Conservation (phyloP, 306 rosid species). For the Bauhinia variegata region DNA sequence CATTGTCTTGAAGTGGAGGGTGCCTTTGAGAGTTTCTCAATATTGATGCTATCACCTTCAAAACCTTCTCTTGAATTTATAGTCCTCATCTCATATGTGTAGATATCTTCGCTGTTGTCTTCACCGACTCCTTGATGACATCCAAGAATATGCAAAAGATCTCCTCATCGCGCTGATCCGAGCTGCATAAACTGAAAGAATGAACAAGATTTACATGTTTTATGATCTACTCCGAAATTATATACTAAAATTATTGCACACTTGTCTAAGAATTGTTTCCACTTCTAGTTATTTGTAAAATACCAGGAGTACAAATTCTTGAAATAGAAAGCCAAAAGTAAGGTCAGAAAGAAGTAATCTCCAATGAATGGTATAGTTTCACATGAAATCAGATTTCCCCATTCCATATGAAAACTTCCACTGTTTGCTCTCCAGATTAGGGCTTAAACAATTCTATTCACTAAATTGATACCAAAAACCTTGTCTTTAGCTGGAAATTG, state of each 20-base stretch:
- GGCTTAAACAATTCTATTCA: constrained; percentile 33
- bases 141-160: background rate
- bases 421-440: constrained; percentile 28
- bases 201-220: background rate
- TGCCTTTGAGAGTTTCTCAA: constrained; percentile 36
- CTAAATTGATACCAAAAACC: constrained; percentile 12
- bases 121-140: constrained; percentile 8
- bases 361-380: background rate
- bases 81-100: constrained; percentile 47
- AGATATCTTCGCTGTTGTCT: too few species aligned
- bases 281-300: constrained; percentile 1
- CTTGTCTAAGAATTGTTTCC: background rate
- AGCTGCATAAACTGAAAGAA: constrained; percentile 21
- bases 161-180: constrained; percentile 28
- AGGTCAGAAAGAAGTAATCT: constrained; percentile 23
- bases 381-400: constrained; percentile 26
- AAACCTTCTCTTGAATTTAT: constrained; percentile 56
- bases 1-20: constrained; percentile 65
- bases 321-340: constrained; percentile 1
- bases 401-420: constrained; percentile 16
- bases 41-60: constrained; percentile 25
- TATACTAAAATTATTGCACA: constrained; percentile 22
- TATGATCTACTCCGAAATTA: background rate
- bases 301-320: background rate
- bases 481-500: background rate